These are phyloP conservation scores for Amanita pallidorosea DNA, from an alignment of 768 basidiomycete species.

Conservation along the genomic window DNA sequence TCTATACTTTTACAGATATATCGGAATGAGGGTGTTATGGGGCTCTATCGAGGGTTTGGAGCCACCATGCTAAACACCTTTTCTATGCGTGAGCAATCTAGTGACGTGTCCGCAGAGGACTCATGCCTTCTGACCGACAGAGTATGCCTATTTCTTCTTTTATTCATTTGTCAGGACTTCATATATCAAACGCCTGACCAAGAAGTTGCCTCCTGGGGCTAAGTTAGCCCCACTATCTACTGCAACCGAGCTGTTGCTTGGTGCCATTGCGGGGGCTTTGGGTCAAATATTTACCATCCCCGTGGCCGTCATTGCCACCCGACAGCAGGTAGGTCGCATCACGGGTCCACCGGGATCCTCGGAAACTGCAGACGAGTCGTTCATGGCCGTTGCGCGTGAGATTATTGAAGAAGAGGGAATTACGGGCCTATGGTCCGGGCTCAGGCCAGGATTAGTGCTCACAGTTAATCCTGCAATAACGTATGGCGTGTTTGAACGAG, in stretches of 20 bases:
- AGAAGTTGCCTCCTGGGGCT: constrained; percentile 47
- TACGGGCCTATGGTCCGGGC: constrained; percentile 83
- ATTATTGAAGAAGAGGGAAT: constrained; percentile 87
- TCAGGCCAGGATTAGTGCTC: constrained; percentile 88
- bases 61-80: constrained; percentile 99
- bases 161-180: constrained; percentile 84
- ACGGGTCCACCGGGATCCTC: background rate
- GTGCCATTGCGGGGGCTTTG: constrained; percentile 86
- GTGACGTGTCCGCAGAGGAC: constrained; percentile 14
- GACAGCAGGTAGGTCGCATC: constrained; percentile 79
- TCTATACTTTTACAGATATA: constrained; percentile 61
- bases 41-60: constrained; percentile 84
- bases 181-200: constrained; percentile 63
- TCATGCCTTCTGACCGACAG: constrained; percentile 26
- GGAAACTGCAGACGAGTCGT: constrained; percentile 47
- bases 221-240: constrained; percentile 59
- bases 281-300: constrained; percentile 99
- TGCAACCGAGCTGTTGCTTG: constrained; percentile 73
- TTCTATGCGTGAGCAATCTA: constrained; percentile 62
- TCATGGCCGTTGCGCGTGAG: constrained; percentile 70
- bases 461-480: constrained; percentile 98
- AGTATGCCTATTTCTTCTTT: constrained; percentile 99
- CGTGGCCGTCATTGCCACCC: constrained; percentile 93
- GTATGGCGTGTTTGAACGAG: constrained; percentile 87
- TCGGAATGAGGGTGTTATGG: constrained; percentile 69